Evolutionary conservation across 2,329 filamentous ascomycete genomes (phyloP).

Genomic region (Pseudocercospora macadamiae): DNA sequence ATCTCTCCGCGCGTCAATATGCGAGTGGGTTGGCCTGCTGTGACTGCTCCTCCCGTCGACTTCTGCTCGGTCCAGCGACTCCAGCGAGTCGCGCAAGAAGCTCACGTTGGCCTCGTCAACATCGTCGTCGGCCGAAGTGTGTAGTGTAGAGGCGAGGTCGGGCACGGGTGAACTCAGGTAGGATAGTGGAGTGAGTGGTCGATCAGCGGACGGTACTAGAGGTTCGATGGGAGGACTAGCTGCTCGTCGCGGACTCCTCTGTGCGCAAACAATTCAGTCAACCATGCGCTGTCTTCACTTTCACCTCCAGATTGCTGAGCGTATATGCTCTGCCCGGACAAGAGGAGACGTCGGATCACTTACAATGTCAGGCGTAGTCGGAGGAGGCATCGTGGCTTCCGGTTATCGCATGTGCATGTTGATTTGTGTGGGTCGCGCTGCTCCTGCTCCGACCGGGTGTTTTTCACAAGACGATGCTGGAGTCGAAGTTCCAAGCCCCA

Average conservation of each 20-base stretch:
- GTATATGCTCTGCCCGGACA: no score
- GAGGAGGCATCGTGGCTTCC: conserved; percentile 5
- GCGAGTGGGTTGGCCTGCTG: conserved; percentile 10
- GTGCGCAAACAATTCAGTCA: neutral
- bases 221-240: neutral
- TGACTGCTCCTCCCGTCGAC: conserved; percentile 4
- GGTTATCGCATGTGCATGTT: conserved; percentile 8
- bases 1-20: conserved; percentile 29
- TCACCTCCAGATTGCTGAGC: no score
- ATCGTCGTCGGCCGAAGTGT: conserved; percentile 43
- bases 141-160: conserved; percentile 55
- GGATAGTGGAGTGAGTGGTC: conserved; percentile 36
- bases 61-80: conserved; percentile 33
- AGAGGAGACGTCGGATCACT: no score
- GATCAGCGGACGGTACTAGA: conserved; percentile 20
- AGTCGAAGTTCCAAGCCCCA: neutral
- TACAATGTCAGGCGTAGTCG: conserved; percentile 2
- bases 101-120: conserved; percentile 53
- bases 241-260: conserved; percentile 4
- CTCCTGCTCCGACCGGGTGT: neutral
- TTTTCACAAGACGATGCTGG: neutral
- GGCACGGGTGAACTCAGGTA: conserved; percentile 56
- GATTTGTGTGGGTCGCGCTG: neutral
- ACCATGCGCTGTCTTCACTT: neutral
- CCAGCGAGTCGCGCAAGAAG: conserved; percentile 52